phyloP scores from a whole-genome alignment of 345 rosid genomes.

The Murraya paniculata region DNA sequence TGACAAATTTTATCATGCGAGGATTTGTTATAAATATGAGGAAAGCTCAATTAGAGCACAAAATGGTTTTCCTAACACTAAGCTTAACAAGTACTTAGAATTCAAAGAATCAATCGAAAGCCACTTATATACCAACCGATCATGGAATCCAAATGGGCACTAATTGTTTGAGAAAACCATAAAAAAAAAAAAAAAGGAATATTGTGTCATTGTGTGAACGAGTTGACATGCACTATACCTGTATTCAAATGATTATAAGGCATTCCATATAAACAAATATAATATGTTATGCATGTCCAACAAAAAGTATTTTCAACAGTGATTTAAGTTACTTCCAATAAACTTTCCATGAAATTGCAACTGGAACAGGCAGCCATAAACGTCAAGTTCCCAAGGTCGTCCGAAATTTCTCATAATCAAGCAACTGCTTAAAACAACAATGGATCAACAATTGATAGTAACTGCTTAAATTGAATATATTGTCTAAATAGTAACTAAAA shows the following conservation, averaged over 20 bases:
- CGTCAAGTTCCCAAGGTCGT: too few relatives aligned
- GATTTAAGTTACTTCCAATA: not conserved
- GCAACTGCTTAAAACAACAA: too few relatives aligned
- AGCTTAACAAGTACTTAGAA: not conserved
- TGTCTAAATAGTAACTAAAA: too few relatives aligned
- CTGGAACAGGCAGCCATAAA: too few relatives aligned
- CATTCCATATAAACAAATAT: not conserved
- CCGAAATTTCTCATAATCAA: too few relatives aligned
- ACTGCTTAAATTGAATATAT: too few relatives aligned
- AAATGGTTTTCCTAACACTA: too few relatives aligned
- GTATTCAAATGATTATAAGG: not conserved
- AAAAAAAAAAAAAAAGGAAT: not conserved
- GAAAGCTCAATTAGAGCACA: too few relatives aligned
- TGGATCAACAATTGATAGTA: too few relatives aligned
- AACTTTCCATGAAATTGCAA: too few relatives aligned
- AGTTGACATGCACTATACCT: not conserved
- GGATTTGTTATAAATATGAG: too few relatives aligned
- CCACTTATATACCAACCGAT: not conserved
- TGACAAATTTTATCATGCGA: too few relatives aligned
- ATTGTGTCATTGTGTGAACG: not conserved
- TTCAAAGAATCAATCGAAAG: not conserved
- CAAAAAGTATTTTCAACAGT: not conserved
- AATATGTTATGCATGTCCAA: not conserved
- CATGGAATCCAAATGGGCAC: slow-evolving; percentile 6
- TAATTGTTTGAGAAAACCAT: not conserved